Percentiles rank a stretch among this genome's conserved stretches.
Conservation (phyloP, 352 stramenopile genomes). For the Phytopythium mirpurense region DNA sequence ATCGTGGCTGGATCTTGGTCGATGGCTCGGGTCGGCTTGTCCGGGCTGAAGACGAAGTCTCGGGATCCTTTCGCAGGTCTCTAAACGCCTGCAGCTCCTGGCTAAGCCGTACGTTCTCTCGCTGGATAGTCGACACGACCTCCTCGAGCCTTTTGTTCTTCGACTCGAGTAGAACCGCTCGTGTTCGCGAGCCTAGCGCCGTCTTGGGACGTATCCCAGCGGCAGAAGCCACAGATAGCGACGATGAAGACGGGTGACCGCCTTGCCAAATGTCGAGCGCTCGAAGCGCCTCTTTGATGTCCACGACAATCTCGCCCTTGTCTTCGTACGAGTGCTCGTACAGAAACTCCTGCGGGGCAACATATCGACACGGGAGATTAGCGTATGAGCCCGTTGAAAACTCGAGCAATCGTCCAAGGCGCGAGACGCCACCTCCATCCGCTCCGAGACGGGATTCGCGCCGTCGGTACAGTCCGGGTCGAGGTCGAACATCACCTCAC, state of each 20-base stretch:
- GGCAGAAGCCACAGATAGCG: background rate
- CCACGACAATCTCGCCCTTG: constrained; percentile 34
- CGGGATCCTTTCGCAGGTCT: background rate
- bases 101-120: constrained; percentile 41
- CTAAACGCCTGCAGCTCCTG: constrained; percentile 17
- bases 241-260: constrained; percentile 1
- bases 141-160: constrained; percentile 42
- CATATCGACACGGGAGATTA: no score
- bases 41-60: background rate
- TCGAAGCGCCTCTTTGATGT: constrained; percentile 48
- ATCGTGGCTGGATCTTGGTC: background rate
- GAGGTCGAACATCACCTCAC: constrained; percentile 51
- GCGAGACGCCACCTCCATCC: constrained; percentile 38
- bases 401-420: no score
- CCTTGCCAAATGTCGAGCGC: constrained; percentile 55
- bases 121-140: constrained; percentile 35
- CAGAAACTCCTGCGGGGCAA: constrained; percentile 29
- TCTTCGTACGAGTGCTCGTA: constrained; percentile 41
- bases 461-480: constrained; percentile 18
- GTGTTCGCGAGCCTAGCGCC: constrained; percentile 10
- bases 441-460: constrained; percentile 38
- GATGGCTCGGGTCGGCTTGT: background rate
- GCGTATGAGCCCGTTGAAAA: no score
- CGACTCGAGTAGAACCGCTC: constrained; percentile 19
- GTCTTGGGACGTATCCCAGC: constrained; percentile 5